Conservation (phyloP, 345 rosid species). For the Gossypium arboreum region DNA sequence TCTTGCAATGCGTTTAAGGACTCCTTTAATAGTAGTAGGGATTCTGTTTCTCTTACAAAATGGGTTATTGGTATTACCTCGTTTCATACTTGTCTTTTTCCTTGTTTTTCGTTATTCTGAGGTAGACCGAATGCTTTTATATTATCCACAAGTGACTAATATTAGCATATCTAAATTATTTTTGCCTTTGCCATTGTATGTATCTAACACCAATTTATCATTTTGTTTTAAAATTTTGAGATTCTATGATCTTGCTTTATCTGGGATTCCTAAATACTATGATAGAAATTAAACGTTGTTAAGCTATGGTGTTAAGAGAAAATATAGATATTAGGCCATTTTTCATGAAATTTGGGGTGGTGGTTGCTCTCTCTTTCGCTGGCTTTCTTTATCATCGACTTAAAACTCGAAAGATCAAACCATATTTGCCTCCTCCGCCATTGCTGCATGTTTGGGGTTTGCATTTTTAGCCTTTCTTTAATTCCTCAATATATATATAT, state of each 20-base stretch:
- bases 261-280: conserved; percentile 3
- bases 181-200: too few relatives aligned
- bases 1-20: too few relatives aligned
- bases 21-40: too few relatives aligned
- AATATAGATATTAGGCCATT: conserved; percentile 51
- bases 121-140: not conserved
- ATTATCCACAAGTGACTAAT: not conserved
- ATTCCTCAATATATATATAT: not conserved
- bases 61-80: conserved; percentile 8
- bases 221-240: not conserved
- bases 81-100: not conserved
- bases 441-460: conserved; percentile 36
- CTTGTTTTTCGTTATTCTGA: conserved; percentile 9
- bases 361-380: conserved; percentile 65
- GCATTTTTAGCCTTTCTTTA: not conserved
- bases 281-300: not conserved
- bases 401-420: conserved; percentile 32
- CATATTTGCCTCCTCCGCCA: conserved; percentile 30
- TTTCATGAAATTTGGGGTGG: conserved; percentile 62
- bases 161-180: conserved; percentile 1
- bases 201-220: not conserved
- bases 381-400: conserved; percentile 60
- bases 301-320: conserved; percentile 29
- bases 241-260: conserved; percentile 14
- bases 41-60: not conserved